Percentiles rank a stretch among this genome's conserved stretches.
phyloP scores from a whole-genome alignment of 768 basidiomycete species.

The Gyrodon lividus region DNA sequence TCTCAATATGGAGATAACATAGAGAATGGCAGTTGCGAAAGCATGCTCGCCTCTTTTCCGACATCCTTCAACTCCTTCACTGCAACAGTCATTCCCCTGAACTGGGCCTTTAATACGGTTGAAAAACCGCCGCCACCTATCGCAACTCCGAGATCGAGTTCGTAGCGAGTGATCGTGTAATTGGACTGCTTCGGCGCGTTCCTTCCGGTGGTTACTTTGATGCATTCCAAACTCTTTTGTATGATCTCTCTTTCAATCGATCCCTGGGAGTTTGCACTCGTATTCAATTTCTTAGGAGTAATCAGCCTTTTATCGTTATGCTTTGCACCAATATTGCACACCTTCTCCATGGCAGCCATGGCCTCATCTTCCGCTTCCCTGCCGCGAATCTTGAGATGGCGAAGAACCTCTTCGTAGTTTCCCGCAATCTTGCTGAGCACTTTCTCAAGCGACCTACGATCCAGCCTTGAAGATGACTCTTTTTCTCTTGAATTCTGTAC shows the following conservation, averaged over 20 bases:
- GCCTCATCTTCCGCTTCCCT: slow-evolving; percentile 4
- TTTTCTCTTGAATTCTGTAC: not conserved
- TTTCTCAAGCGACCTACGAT: not conserved
- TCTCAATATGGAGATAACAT: not conserved
- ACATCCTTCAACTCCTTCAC: slow-evolving; percentile 2
- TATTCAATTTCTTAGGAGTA: not conserved
- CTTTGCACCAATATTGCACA: not conserved
- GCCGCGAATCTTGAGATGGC: not conserved
- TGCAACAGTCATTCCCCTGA: slow-evolving; percentile 3
- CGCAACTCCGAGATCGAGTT: slow-evolving; percentile 22
- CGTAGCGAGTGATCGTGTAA: slow-evolving; percentile 28
- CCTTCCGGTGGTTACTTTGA: slow-evolving; percentile 5
- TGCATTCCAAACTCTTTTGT: slow-evolving; percentile 1
- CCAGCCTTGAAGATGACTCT: not conserved
- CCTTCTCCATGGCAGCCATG: slow-evolving; percentile 5
- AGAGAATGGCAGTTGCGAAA: not conserved
- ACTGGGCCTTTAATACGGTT: slow-evolving; percentile 2
- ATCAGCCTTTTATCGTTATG: too few relatives aligned
- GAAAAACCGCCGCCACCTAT: slow-evolving; percentile 29
- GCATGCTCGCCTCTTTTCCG: not conserved
- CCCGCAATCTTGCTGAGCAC: not conserved
- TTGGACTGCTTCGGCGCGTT: slow-evolving; percentile 1
- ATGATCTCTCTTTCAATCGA: slow-evolving; percentile 1
- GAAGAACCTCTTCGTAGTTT: not conserved
- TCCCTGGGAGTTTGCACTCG: not conserved